phyloP scores from a whole-genome alignment of 2,329 filamentous ascomycete species.

The Fusarium xylarioides region DNA sequence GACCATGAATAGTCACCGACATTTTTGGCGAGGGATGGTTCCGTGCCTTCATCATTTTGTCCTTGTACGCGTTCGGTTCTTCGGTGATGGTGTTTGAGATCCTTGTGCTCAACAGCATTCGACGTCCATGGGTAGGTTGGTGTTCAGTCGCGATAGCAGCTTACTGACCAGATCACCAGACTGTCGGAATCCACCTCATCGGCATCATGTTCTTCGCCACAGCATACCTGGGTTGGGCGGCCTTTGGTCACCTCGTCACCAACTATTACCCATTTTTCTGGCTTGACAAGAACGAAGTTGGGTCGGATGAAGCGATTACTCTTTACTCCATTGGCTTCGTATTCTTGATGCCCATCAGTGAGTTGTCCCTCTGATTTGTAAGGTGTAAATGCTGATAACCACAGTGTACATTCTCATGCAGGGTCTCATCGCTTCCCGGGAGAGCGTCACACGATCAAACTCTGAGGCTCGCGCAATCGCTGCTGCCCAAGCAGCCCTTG shows the following conservation, averaged over 20 bases:
- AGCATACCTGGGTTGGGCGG: conserved; percentile 61
- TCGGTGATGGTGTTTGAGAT: conserved; percentile 57
- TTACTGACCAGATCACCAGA: conserved; percentile 46
- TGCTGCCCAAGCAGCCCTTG: conserved; percentile 38
- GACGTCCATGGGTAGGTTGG: conserved; percentile 56
- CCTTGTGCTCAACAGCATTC: conserved; percentile 62
- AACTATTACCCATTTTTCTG: conserved; percentile 60
- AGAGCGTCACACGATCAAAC: conserved; percentile 48
- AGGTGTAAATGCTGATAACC: conserved; percentile 7
- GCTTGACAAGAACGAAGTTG: conserved; percentile 57
- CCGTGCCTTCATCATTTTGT: conserved; percentile 57
- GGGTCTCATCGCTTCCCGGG: conserved; percentile 59
- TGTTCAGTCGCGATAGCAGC: no score
- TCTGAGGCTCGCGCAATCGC: conserved; percentile 38
- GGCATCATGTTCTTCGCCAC: conserved; percentile 53
- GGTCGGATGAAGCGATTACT: conserved; percentile 55
- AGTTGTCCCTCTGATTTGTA: conserved; percentile 36
- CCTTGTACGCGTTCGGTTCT: conserved; percentile 56
- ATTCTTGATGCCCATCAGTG: conserved; percentile 55
- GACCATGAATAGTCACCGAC: conserved; percentile 53
- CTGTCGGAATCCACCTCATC: conserved; percentile 55
- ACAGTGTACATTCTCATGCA: conserved; percentile 60
- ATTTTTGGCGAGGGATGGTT: conserved; percentile 60
- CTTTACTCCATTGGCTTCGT: conserved; percentile 58
- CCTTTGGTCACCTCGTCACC: conserved; percentile 57